Evolutionary conservation across 371 early-diverging fungal genomes (phyloP).

Genomic region (Syncephalastrum monosporum): DNA sequence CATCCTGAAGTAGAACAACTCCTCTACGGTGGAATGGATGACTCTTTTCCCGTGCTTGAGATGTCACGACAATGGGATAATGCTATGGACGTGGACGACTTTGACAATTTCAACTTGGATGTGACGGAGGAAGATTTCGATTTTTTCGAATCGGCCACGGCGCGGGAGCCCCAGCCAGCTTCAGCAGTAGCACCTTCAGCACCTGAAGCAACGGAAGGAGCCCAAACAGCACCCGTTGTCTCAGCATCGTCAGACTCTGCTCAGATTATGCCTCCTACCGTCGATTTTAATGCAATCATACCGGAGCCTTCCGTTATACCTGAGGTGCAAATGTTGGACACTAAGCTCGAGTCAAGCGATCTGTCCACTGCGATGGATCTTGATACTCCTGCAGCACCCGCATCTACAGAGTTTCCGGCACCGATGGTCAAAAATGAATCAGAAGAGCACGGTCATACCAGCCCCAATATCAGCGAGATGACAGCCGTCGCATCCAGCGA

Average conservation of each 20-base stretch:
- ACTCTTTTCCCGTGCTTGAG: background rate
- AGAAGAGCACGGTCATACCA: background rate
- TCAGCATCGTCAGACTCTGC: slow-evolving; percentile 1
- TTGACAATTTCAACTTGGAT: slow-evolving; percentile 43
- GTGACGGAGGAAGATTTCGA: slow-evolving; percentile 53
- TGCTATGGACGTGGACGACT: slow-evolving; percentile 30
- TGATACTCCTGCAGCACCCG: background rate
- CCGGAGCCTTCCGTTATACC: no score
- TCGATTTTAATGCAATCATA: no score
- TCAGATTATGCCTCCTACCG: no score
- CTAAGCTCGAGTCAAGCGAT: no score
- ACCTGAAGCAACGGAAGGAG: background rate
- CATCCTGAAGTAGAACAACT: no score
- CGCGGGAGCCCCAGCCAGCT: background rate
- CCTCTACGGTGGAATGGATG: no score
- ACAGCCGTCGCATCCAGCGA: slow-evolving; percentile 13
- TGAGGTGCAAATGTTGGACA: no score
- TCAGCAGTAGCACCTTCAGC: background rate
- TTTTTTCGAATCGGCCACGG: slow-evolving; percentile 28
- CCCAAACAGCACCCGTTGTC: background rate
- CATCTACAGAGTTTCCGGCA: no score
- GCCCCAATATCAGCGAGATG: slow-evolving; percentile 8
- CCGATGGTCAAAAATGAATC: no score
- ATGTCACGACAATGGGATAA: slow-evolving; percentile 26
- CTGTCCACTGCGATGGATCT: slow-evolving; percentile 1